Conservation (phyloP, 495 filamentous ascomycete species). For the Amniculicola lignicola region DNA sequence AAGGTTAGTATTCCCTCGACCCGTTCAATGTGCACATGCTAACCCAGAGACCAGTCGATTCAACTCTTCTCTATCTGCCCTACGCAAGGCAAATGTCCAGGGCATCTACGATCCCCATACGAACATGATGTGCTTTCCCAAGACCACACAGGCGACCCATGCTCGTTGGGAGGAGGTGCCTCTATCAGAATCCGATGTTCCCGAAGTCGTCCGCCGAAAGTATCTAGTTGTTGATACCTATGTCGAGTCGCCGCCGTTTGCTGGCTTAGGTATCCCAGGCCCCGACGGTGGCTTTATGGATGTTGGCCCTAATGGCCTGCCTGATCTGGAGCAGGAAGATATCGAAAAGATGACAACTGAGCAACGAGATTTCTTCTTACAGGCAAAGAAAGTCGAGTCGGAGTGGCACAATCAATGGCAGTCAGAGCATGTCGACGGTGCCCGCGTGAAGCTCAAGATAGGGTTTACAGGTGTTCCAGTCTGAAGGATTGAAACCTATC, state of each 20-base stretch:
- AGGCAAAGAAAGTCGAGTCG: conserved; percentile 57
- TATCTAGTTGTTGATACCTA: conserved; percentile 72
- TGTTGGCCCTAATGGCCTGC: conserved; percentile 63
- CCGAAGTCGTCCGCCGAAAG: conserved; percentile 64
- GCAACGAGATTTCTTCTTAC: conserved; percentile 65
- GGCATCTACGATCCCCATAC: conserved; percentile 93
- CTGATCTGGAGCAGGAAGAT: conserved; percentile 63
- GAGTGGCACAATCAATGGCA: conserved; percentile 73
- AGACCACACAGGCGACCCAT: conserved; percentile 85
- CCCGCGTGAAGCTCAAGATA: conserved; percentile 51
- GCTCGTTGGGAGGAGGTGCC: conserved; percentile 69
- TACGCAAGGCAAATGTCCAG: conserved; percentile 63
- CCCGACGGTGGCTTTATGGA: conserved; percentile 60
- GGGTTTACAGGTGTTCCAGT: conserved; percentile 43
- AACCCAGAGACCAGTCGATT: conserved; percentile 62
- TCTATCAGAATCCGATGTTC: conserved; percentile 42
- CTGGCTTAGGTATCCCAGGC: conserved; percentile 60
- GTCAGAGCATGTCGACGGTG: conserved; percentile 54
- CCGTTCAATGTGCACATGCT: conserved; percentile 23
- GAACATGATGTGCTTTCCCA: conserved; percentile 81
- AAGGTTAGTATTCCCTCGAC: conserved; percentile 53
- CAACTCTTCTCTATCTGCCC: conserved; percentile 64
- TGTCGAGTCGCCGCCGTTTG: conserved; percentile 58
- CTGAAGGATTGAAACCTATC: too few species aligned
- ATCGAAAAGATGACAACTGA: conserved; percentile 66